Evolutionary conservation across 2,329 filamentous ascomycete genomes (phyloP), one percentile per base, ranked within the genome.

Genomic region (Trichoderma aggressivum): DNA sequence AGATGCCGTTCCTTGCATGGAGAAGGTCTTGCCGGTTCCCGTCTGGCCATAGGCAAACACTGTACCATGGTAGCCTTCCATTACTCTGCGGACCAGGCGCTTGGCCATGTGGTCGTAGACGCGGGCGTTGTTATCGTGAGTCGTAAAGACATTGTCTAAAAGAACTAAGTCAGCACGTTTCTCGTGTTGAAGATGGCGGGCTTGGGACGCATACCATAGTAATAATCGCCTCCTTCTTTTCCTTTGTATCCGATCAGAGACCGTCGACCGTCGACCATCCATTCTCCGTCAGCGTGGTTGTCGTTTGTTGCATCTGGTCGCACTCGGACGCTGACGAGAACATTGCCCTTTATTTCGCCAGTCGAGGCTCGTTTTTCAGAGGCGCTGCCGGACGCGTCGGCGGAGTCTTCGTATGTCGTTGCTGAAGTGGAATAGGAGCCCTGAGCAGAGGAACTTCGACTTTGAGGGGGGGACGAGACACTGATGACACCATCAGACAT

Each of bases 1-100:
- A 3, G 93, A 93, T 59, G 94, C 94, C 12, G 96, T 99, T 76
- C 96, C 96, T 84, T 99, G 96, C 96, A 99, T 99, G 50, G 95
- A 98, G 80, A 98, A 99, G 0, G 96, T 99, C 84, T 99, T 99
- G 75, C 96, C 96, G 0, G 96, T 98, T 73, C 96, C 96, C 5
- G 96, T 99, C 94, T 98, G 98, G 78, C 96, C 96, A 80, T 99
- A 99, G 21, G 95, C 95, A 80, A 99, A 98, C 28, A 99, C 96
- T 1, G 96, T 99, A 72, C 95, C 96, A 78, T 98, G 95, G 80
- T 98, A 99, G 55, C 96, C 96, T 84, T 99, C 96, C 96, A 99
- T 99, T 63, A 99, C 96, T 77, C 96, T 88, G 75, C 96, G 92
- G 60, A 99, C 96, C 65, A 99, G 86, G 73, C 96, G 92, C 82